Evolutionary conservation across 768 basidiomycete species (phyloP).

Genomic region (Lepiota brunneoincarnata): DNA sequence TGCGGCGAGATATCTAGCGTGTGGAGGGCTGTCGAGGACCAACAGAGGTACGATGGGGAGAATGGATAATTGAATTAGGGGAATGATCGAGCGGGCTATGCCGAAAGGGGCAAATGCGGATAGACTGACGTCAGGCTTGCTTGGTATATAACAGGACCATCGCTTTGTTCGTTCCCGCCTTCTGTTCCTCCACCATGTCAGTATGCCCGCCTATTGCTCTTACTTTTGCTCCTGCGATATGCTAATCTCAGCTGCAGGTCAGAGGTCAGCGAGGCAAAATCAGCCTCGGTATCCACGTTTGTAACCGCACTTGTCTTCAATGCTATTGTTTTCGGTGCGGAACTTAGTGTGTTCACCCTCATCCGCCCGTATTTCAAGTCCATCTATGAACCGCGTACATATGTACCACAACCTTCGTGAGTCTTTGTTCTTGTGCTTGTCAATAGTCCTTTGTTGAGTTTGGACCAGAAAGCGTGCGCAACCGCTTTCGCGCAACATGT

Average conservation of each 20-base stretch:
- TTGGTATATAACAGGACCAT: neutral
- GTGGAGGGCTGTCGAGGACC: neutral
- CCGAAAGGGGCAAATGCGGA: conserved; percentile 1
- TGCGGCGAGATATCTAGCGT: no score
- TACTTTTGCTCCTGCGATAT: neutral
- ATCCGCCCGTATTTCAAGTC: conserved; percentile 81
- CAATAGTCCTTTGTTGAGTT: neutral
- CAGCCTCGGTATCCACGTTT: conserved; percentile 77
- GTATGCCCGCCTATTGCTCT: neutral
- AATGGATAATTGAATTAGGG: neutral
- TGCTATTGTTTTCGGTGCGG: conserved; percentile 62
- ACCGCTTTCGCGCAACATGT: conserved; percentile 45
- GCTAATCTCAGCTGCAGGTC: conserved; percentile 31
- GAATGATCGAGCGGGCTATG: neutral
- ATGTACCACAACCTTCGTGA: conserved; percentile 44
- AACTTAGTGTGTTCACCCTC: conserved; percentile 78
- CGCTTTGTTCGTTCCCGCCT: neutral
- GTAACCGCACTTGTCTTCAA: conserved; percentile 86
- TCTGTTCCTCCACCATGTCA: conserved; percentile 1
- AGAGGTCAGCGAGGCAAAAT: conserved; percentile 35
- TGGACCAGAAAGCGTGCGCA: conserved; percentile 51
- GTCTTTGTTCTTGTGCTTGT: conserved; percentile 17
- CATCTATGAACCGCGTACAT: conserved; percentile 88
- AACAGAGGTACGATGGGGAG: neutral
- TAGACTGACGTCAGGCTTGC: conserved; percentile 4